Conservation (phyloP, 2,329 filamentous ascomycete species). For the Alternaria incomplexa region DNA sequence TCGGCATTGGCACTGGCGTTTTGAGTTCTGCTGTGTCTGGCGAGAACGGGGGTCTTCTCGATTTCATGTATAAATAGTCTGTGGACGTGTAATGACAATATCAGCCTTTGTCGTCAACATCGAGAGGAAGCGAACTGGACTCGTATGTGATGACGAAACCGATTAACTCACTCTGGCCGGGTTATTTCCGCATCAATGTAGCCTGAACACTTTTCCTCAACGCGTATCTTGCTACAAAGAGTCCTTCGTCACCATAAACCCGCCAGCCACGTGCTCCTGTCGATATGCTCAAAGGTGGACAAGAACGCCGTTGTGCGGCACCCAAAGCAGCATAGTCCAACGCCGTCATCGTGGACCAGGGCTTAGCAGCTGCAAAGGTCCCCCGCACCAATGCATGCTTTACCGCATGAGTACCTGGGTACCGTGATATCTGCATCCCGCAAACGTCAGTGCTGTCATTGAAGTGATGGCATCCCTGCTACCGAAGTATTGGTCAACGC, state of each 20-base stretch:
- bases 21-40: background rate
- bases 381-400: background rate
- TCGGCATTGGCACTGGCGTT: background rate
- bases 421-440: background rate
- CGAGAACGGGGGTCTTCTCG: background rate
- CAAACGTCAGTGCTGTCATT: background rate
- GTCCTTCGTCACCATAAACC: background rate
- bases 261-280: background rate
- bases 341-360: background rate
- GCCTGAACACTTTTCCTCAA: background rate
- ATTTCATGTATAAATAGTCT: background rate
- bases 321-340: background rate
- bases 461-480: background rate
- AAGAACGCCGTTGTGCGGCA: background rate
- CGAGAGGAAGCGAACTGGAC: background rate
- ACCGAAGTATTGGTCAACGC: background rate
- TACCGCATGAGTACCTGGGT: background rate
- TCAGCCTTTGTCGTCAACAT: background rate
- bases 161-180: background rate
- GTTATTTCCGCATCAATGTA: background rate
- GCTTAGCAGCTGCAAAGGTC: background rate
- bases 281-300: background rate
- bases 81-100: background rate
- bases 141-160: background rate
- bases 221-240: background rate